phyloP scores from a whole-genome alignment of 2,329 filamentous ascomycete genomes.

The Pseudogymnoascus sp. region DNA sequence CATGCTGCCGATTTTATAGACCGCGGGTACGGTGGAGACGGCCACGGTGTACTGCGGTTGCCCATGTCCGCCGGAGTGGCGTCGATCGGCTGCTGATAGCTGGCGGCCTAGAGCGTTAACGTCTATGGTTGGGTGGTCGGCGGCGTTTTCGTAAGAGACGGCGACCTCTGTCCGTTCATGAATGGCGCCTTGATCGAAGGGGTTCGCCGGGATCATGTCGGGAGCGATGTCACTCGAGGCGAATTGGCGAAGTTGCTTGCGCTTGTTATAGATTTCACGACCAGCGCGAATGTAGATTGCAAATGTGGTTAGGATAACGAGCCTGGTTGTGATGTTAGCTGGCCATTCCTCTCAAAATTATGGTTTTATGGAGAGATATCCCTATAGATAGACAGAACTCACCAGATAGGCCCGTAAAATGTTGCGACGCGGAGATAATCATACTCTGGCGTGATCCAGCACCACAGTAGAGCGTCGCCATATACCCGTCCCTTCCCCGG shows the following conservation, averaged over 20 bases:
- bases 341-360: conserved; percentile 13
- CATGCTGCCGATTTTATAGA: conserved; percentile 8
- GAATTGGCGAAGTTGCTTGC: conserved; percentile 53
- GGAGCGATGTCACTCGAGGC: conserved; percentile 10
- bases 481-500: conserved; percentile 54
- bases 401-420: conserved; percentile 71
- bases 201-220: background rate
- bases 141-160: background rate
- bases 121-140: background rate
- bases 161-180: background rate
- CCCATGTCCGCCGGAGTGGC: conserved; percentile 18
- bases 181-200: background rate
- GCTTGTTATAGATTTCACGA: conserved; percentile 59
- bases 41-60: conserved; percentile 10
- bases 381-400: conserved; percentile 21
- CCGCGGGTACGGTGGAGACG: background rate
- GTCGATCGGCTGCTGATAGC: conserved; percentile 19
- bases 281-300: conserved; percentile 62
- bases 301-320: conserved; percentile 54
- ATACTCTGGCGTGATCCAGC: conserved; percentile 64
- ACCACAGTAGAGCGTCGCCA: conserved; percentile 72
- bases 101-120: conserved; percentile 6
- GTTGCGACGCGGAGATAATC: conserved; percentile 65
- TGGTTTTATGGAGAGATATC: background rate
- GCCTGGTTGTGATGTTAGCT: conserved; percentile 35